A percentile compares a stretch with the other conserved stretches of the same genome.
phyloP scores from a whole-genome alignment of 441 rosid species.

The Isatis lusitanica region DNA sequence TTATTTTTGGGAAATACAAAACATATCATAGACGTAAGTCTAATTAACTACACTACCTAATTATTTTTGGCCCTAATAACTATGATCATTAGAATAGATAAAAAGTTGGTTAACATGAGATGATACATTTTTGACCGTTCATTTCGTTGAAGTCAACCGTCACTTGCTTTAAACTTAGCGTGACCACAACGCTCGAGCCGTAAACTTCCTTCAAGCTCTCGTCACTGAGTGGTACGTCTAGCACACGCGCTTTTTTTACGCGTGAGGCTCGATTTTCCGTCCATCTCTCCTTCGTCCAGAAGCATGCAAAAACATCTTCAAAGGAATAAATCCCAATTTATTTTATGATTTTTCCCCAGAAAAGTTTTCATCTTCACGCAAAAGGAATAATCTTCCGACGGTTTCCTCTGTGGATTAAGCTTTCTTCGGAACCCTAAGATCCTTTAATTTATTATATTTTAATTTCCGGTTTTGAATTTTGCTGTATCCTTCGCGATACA shows the following conservation, averaged over 20 bases:
- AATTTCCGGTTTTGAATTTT: background rate
- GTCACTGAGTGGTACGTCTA: background rate
- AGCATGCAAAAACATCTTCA: conserved; percentile 19
- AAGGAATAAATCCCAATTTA: conserved; percentile 11
- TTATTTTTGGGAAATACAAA: too few relatives aligned
- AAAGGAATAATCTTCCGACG: background rate
- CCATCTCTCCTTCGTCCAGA: conserved; percentile 21
- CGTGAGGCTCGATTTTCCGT: background rate
- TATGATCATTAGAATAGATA: background rate
- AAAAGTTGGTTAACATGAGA: background rate
- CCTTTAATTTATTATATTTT: background rate
- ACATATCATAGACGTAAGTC: background rate
- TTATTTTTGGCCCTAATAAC: background rate
- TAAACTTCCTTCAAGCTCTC: conserved; percentile 1
- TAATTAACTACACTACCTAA: background rate
- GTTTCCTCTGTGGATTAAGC: conserved; percentile 48
- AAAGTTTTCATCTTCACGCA: conserved; percentile 17
- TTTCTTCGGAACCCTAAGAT: conserved; percentile 60
- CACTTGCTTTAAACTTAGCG: conserved; percentile 2
- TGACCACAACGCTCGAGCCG: conserved; percentile 7
- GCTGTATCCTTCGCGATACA: background rate
- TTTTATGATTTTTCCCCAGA: background rate
- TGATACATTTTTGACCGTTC: conserved; percentile 17
- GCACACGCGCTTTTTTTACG: background rate
- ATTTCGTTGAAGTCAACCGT: conserved; percentile 15